Evolutionary conservation across 2,329 filamentous ascomycete species (phyloP).

Genomic region (Bimuria novae-zelandiae): DNA sequence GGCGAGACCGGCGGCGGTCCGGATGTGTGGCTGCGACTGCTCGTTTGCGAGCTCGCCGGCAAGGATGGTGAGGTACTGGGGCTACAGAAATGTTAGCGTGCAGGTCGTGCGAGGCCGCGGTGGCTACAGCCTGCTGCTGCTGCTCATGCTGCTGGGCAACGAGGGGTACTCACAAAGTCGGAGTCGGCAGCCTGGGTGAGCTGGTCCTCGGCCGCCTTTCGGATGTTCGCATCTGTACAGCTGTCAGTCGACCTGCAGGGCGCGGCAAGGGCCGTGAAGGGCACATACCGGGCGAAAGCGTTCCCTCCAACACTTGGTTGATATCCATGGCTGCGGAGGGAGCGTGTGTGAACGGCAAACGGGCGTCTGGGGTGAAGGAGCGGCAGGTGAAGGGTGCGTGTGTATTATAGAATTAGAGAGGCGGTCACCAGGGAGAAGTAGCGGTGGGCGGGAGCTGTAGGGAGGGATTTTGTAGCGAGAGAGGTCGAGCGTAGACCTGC

Average conservation of each 20-base stretch:
- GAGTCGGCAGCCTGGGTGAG: constrained; percentile 88
- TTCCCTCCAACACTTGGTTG: constrained; percentile 96
- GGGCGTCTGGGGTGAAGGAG: constrained; percentile 26
- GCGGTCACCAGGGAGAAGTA: constrained; percentile 31
- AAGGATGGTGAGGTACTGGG: constrained; percentile 81
- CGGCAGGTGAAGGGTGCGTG: constrained; percentile 7
- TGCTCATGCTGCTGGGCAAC: no score
- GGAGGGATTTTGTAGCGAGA: constrained; percentile 46
- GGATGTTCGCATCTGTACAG: constrained; percentile 79
- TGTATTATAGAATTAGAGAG: constrained; percentile 22
- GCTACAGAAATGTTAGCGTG: constrained; percentile 59
- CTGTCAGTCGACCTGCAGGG: constrained; percentile 41
- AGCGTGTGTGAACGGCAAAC: constrained; percentile 25
- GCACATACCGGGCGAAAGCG: constrained; percentile 84
- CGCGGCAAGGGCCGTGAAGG: constrained; percentile 15
- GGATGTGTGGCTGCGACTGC: constrained; percentile 77
- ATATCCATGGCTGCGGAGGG: constrained; percentile 79
- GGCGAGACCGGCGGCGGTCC: constrained; percentile 92
- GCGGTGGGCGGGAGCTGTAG: constrained; percentile 39
- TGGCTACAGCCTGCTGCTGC: constrained; percentile 22
- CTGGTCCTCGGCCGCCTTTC: constrained; percentile 91
- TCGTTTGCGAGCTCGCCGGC: constrained; percentile 95
- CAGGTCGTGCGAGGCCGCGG: constrained; percentile 12
- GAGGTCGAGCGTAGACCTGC: constrained; percentile 42
- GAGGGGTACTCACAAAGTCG: constrained; percentile 77